A percentile compares a stretch with the other conserved stretches of the same genome.
phyloP scores from a whole-genome alignment of 345 rosid genomes.

The Hibiscus syriacus region DNA sequence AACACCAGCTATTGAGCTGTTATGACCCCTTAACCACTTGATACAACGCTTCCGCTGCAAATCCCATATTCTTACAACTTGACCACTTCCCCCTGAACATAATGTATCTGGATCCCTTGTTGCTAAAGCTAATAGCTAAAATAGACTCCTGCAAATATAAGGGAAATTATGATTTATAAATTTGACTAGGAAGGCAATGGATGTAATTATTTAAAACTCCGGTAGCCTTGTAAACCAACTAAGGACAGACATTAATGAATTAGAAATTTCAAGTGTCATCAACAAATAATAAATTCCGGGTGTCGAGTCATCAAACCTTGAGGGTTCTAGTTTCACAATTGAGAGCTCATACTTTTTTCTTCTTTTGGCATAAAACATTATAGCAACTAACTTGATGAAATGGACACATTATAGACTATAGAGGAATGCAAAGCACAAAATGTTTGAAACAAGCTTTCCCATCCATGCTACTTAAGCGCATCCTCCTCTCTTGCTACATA shows the following conservation, averaged over 20 bases:
- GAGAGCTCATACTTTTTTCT: not conserved
- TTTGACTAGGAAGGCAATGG: not conserved
- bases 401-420: not conserved
- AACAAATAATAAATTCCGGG: not conserved
- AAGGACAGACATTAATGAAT: not conserved
- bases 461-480: not conserved
- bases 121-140: conserved; percentile 75
- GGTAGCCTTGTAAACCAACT: not conserved
- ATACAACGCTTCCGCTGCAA: conserved; percentile 86
- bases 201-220: not conserved
- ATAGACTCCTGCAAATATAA: conserved; percentile 64
- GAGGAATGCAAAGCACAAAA: not conserved
- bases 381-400: not conserved
- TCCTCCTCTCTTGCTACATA: not conserved
- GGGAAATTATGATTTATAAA: conserved; percentile 7
- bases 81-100: conserved; percentile 93
- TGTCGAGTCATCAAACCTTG: not conserved
- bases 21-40: conserved; percentile 92
- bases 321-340: not conserved
- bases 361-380: not conserved
- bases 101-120: conserved; percentile 83
- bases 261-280: not conserved
- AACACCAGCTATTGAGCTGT: conserved; percentile 69
- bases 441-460: not conserved
- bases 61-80: conserved; percentile 94